These are phyloP conservation scores for Saturnispora ahearnii DNA, from an alignment of 805 yeast genomes.

Conservation along the genomic window DNA sequence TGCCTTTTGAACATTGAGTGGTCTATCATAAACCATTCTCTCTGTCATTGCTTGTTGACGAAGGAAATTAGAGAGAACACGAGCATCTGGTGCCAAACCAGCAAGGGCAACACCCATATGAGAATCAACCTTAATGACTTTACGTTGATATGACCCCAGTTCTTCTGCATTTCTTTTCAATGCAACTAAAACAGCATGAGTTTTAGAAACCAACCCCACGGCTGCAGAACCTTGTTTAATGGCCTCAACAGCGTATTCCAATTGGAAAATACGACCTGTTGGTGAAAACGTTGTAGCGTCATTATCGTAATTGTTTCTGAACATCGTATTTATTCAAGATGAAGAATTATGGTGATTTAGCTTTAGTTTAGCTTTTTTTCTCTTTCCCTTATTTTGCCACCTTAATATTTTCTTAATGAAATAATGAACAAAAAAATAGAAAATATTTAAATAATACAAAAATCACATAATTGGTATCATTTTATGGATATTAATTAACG, in stretches of 20 bases:
- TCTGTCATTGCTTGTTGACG: conserved; percentile 89
- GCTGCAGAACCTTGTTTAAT: conserved; percentile 98
- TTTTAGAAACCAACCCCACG: conserved; percentile 81
- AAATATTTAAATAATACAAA: conserved; percentile 4
- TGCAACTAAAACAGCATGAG: conserved; percentile 87
- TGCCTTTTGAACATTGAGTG: conserved; percentile 74
- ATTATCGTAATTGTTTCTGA: conserved; percentile 97
- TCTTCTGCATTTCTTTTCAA: conserved; percentile 96
- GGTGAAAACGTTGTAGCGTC: conserved; percentile 97
- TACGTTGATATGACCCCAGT: conserved; percentile 92
- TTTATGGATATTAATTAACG: not conserved
- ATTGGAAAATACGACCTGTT: conserved; percentile 85
- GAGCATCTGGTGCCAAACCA: conserved; percentile 96
- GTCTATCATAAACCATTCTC: conserved; percentile 76
- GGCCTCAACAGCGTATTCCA: conserved; percentile 87
- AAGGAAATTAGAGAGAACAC: conserved; percentile 81
- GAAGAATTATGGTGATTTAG: not conserved
- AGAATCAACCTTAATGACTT: conserved; percentile 81
- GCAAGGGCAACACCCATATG: conserved; percentile 95
- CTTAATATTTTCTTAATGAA: not conserved
- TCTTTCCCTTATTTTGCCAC: not conserved
- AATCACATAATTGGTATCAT: not conserved
- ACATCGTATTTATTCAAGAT: conserved; percentile 31
- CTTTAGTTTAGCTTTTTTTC: not conserved
- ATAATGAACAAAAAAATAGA: not conserved